Base-by-base conservation (phyloP, 108 stramenopile species). In the Nitzschia putrida region DNA sequence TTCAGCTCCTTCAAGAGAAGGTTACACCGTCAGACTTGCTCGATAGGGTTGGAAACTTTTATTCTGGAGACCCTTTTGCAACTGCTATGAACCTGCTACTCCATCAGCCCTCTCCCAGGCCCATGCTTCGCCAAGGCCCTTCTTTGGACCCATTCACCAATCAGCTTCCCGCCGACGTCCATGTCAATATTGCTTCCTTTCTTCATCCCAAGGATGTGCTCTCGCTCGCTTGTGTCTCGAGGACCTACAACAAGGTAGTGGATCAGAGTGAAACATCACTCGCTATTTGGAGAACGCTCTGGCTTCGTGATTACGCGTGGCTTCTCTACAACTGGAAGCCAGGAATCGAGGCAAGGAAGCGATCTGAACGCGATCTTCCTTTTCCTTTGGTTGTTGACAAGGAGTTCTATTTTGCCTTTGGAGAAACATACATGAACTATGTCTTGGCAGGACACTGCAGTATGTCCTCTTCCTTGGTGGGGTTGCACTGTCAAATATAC, bases 401-500 rank as follows among this genome's bases (percentile, higher is more conserved):
- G 73, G 73, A 85, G 10, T 85, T 92, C 66, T 93, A 93, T 69
- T 90, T 91, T 59, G 68, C 56, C 10, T 92, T 92, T 71, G 80
- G 86, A 9, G 79, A 83, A 60, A 61, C 80, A 12, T 93, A 88
- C 80, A 40, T 89, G 12, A 77, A 90, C 41, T 93, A 86, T 61
- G 66, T 82, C 20, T 61, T 96, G 20, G 91, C 91, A 9, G 95
- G 91, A 6, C 71, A 85, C 52, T 79, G 78, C 68, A 80, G 84
- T 21, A 74, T 69, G n/a, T 63, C 77, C 0, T 58, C 61, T 23
- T 96, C 95, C 71, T 69, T 96, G 57, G 85, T 97, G n/a, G 95
- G 93, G 11, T 64, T 98, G 8, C 86, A 92, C 76, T 92, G 93
- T 0, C 80, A 89, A 61, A 86, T 93, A 18, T 96, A 91, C 67